These are phyloP conservation scores for Fraxinus quadrangulata DNA, from an alignment of 257 asterid genomes.

Conservation along the genomic window DNA sequence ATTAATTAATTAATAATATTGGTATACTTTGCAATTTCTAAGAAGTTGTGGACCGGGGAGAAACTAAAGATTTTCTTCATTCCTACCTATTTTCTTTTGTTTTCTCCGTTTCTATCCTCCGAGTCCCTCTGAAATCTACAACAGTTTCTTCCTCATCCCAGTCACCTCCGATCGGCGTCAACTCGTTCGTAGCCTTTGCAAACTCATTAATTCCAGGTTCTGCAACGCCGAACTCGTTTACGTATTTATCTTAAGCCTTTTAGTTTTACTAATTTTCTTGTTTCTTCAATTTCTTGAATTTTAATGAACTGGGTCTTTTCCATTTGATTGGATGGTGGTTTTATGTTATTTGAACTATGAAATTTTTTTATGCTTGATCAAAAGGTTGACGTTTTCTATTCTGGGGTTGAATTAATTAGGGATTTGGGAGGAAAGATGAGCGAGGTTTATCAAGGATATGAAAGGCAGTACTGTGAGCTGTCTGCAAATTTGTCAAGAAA, in stretches of 20 bases:
- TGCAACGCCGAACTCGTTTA: not conserved
- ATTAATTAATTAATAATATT: too few relatives aligned
- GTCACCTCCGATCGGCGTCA: slow-evolving; percentile 35
- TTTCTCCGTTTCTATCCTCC: not conserved
- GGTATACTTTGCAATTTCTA: not conserved
- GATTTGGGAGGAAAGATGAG: slow-evolving; percentile 59
- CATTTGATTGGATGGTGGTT: not conserved
- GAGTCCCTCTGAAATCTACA: not conserved
- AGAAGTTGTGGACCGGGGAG: not conserved
- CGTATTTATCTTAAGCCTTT: not conserved
- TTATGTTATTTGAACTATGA: not conserved
- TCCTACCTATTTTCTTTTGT: not conserved
- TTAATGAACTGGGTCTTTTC: not conserved
- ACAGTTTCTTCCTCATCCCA: not conserved
- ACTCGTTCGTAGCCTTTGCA: slow-evolving; percentile 23
- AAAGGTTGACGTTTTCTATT: not conserved
- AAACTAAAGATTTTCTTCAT: not conserved
- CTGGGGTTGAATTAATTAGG: slow-evolving; percentile 27
- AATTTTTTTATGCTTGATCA: not conserved
- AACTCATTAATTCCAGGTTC: slow-evolving; percentile 24
- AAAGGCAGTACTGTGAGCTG: slow-evolving; percentile 93
- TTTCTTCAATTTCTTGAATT: slow-evolving; percentile 3
- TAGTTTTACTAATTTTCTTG: slow-evolving; percentile 14
- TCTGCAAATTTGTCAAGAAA: slow-evolving; percentile 78
- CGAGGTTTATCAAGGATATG: slow-evolving; percentile 85